Evolutionary conservation across 2,329 filamentous ascomycete genomes (phyloP).

Genomic region (Penicillium palitans): DNA sequence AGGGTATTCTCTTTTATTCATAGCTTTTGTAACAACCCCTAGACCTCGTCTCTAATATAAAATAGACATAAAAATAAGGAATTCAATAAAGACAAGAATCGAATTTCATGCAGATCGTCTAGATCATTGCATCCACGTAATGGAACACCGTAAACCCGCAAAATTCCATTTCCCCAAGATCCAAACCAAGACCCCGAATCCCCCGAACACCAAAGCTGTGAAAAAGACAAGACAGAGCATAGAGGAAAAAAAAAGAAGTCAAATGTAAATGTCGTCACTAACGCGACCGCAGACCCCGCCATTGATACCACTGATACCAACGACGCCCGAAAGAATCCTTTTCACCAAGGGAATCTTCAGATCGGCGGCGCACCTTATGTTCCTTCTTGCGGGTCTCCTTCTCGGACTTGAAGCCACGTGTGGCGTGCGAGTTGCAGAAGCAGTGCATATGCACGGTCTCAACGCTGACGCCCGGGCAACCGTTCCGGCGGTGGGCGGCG

Average conservation of each 20-base stretch:
- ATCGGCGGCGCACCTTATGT: constrained; percentile 23
- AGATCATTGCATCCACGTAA: background rate
- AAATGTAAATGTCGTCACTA: constrained; percentile 7
- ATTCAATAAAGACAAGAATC: background rate
- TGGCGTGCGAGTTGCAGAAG: constrained; percentile 40
- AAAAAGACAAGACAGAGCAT: constrained; percentile 8
- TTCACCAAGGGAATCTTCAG: constrained; percentile 27
- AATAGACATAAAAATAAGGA: background rate
- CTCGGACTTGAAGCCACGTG: constrained; percentile 34
- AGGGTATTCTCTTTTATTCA: background rate
- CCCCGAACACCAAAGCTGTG: constrained; percentile 22
- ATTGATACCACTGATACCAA: constrained; percentile 36
- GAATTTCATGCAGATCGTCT: background rate
- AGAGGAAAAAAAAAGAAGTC: constrained; percentile 1
- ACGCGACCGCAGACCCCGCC: constrained; percentile 28
- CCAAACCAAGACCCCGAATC: constrained; percentile 5
- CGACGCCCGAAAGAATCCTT: constrained; percentile 25
- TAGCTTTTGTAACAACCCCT: background rate
- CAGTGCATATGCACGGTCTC: constrained; percentile 43
- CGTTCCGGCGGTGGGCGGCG: constrained; percentile 27
- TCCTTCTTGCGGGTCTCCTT: constrained; percentile 31
- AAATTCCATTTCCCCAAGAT: background rate
- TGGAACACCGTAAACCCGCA: background rate
- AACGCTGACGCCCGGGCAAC: constrained; percentile 34
- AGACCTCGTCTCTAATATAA: background rate